These are phyloP conservation scores for Exobasidium cylindrosporum DNA, from an alignment of 1,284 basidiomycete genomes.

Conservation along the genomic window DNA sequence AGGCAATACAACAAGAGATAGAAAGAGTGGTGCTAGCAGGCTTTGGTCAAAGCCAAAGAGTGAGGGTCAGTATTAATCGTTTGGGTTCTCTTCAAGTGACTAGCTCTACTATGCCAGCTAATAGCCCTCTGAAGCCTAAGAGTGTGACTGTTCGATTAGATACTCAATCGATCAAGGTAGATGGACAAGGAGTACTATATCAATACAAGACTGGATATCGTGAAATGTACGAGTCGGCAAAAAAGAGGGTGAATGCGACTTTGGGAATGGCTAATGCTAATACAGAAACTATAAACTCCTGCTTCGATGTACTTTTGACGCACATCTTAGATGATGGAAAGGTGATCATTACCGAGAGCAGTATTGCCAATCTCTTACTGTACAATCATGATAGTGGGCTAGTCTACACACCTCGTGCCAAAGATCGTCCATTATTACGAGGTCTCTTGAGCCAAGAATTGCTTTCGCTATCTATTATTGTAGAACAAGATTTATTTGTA, in stretches of 20 bases:
- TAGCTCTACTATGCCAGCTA: not conserved
- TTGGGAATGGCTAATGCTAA: not conserved
- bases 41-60: not conserved
- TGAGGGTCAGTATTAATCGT: not conserved
- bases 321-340: not conserved
- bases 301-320: slow-evolving; percentile 6
- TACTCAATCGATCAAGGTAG: not conserved
- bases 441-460: slow-evolving; percentile 8
- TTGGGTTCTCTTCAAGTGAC: not conserved
- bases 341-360: not conserved
- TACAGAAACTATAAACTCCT: not conserved
- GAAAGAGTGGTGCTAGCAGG: not conserved
- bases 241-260: slow-evolving; percentile 1
- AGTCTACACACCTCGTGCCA: not conserved
- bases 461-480: not conserved
- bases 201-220: not conserved
- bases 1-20: not conserved
- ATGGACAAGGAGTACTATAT: not conserved
- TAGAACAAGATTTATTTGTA: not conserved
- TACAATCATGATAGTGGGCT: not conserved
- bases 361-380: slow-evolving; percentile 3
- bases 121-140: not conserved
- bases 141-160: not conserved
- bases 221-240: slow-evolving; percentile 5
- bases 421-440: not conserved